Base-by-base conservation (phyloP, 2,329 filamentous ascomycete genomes). In the Lecanoromycetidae sp. region DNA sequence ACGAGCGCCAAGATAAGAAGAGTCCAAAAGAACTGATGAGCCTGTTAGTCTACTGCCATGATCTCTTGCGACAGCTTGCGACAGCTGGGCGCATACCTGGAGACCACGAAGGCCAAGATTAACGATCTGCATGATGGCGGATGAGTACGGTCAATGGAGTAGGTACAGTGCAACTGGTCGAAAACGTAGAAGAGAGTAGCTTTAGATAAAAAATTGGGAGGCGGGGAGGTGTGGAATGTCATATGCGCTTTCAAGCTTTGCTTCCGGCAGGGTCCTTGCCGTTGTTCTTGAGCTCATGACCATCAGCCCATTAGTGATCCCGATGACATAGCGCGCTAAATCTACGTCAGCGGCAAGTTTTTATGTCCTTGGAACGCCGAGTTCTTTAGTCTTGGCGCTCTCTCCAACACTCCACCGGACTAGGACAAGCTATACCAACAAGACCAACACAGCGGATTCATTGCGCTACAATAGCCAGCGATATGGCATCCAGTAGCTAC, bases 1-100 rank as follows among this genome's bases (percentile, higher is more conserved):
- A 78, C 60, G 37, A 82, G 67, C 10, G 75, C 69, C 66, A 80
- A 75, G 58, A 80, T 62, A 57, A 82, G 68, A 48, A 80, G 60
- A 27, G 75, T 68, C 65, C 71, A 79, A 57, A 79, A 41, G 62
- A 80, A 75, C 76, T 80, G 53, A 25, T 12, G 26, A 32, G 30
- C 6, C 13, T 20, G 15, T 26, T 26, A 22, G 46, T 41, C 12
- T 17, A 20, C 12, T 36, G 32, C 22, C 10, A 34, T 17, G 9
- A n/a, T 17, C 4, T 30, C 26, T n/a, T 20, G 10, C 3, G 6
- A 23, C 5, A 5, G 9, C 13, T 20, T 30, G 19, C 4, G 9
- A 6, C 13, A 19, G 29, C 13, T n/a, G 23, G 15, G 12, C n/a
- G 27, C 36, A 15, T 34, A 53, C 51, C 45, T 53, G 51, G 35